phyloP scores from a whole-genome alignment of 495 filamentous ascomycete genomes.

The Tuber aestivum region DNA sequence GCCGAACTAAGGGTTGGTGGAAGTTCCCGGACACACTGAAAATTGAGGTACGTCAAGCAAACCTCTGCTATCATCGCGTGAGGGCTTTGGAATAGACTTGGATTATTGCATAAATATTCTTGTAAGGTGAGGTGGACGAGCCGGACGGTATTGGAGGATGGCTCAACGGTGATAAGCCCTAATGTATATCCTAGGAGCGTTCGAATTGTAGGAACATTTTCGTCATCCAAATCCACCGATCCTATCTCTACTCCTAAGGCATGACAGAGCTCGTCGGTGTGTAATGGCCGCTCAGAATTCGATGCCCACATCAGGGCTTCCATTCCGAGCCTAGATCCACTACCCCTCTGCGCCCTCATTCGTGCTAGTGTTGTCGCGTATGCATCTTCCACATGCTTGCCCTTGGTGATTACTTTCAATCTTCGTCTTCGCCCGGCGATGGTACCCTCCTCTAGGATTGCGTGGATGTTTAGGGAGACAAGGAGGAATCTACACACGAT shows the following conservation, averaged over 20 bases:
- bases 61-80: too few species aligned
- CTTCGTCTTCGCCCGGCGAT: too few species aligned
- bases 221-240: too few species aligned
- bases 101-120: neutral
- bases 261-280: neutral
- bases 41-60: too few species aligned
- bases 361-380: neutral
- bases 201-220: neutral
- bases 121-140: neutral
- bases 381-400: too few species aligned
- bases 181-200: neutral
- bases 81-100: too few species aligned
- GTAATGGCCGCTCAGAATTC: neutral
- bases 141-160: neutral
- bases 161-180: neutral
- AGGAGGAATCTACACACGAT: neutral
- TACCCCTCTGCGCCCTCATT: neutral
- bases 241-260: neutral
- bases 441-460: too few species aligned
- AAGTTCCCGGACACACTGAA: too few species aligned
- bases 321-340: neutral
- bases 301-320: too few species aligned
- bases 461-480: neutral
- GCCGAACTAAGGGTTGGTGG: too few species aligned
- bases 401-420: too few species aligned